Percentiles rank a stretch among this genome's conserved stretches.
phyloP scores from a whole-genome alignment of 805 yeast genomes.

The Saturnispora ahearnii region DNA sequence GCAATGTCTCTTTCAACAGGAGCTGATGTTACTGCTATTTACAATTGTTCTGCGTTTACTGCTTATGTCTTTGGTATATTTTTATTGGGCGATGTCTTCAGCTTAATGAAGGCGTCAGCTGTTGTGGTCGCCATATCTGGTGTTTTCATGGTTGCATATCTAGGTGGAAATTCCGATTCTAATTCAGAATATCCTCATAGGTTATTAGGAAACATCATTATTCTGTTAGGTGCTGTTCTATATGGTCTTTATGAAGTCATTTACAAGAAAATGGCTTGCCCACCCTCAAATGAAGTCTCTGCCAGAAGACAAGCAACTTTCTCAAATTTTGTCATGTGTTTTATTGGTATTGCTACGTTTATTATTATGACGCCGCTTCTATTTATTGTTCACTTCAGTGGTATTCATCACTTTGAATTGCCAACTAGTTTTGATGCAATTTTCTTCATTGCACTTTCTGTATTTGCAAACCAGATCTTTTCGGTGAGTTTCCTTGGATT shows the following conservation, averaged over 20 bases:
- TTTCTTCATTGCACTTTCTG: slow-evolving; percentile 41
- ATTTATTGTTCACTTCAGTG: slow-evolving; percentile 40
- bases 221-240: slow-evolving; percentile 62
- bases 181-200: slow-evolving; percentile 43
- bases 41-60: slow-evolving; percentile 82
- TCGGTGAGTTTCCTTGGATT: slow-evolving; percentile 65
- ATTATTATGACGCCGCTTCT: slow-evolving; percentile 40
- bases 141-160: slow-evolving; percentile 70
- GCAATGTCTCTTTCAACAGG: slow-evolving; percentile 77
- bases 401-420: slow-evolving; percentile 49
- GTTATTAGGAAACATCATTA: slow-evolving; percentile 59
- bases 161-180: slow-evolving; percentile 29
- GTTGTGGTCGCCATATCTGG: slow-evolving; percentile 67
- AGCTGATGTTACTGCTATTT: slow-evolving; percentile 81
- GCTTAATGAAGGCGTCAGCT: slow-evolving; percentile 53
- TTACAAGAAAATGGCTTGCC: slow-evolving; percentile 68
- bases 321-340: slow-evolving; percentile 66
- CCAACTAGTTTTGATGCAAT: slow-evolving; percentile 36
- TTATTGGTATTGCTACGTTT: slow-evolving; percentile 53
- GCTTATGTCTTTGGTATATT: slow-evolving; percentile 81
- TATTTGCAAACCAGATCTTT: slow-evolving; percentile 55
- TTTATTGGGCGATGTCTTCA: slow-evolving; percentile 54
- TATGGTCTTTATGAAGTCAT: slow-evolving; percentile 81
- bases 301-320: slow-evolving; percentile 70
- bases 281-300: slow-evolving; percentile 52